phyloP scores from a whole-genome alignment of 768 basidiomycete genomes.

The Kwoniella europaea region DNA sequence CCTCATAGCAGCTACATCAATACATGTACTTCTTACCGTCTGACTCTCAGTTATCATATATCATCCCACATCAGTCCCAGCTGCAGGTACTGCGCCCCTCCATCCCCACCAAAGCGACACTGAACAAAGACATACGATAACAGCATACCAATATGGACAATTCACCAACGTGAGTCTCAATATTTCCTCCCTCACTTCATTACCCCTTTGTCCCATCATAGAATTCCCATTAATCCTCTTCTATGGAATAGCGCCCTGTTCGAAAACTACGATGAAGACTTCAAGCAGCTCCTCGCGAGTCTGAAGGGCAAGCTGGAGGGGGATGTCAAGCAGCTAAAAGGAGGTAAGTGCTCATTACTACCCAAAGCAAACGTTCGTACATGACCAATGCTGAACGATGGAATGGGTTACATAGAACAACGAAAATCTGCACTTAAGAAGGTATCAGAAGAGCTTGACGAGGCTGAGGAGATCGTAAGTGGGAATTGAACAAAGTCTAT shows the following conservation, averaged over 20 bases:
- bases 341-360: conserved; percentile 63
- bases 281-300: conserved; percentile 76
- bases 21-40: no score
- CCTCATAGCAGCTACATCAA: not conserved
- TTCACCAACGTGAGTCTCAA: conserved; percentile 53
- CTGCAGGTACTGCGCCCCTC: not conserved
- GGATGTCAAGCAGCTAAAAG: conserved; percentile 69
- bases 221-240: not conserved
- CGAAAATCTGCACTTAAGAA: conserved; percentile 77
- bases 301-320: conserved; percentile 78
- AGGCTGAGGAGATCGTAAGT: conserved; percentile 93
- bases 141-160: conserved; percentile 49
- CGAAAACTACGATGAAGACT: conserved; percentile 81
- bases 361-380: not conserved
- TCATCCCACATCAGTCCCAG: not conserved
- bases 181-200: not conserved
- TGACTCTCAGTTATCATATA: not conserved
- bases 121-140: not conserved
- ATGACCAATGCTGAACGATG: not conserved
- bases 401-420: conserved; percentile 65
- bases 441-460: conserved; percentile 94
- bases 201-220: conserved; percentile 1
- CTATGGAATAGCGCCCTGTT: conserved; percentile 52
- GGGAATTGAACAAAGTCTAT: not conserved
- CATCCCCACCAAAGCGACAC: no score